Percentiles rank a stretch among this genome's conserved stretches.
Evolutionary conservation across 768 basidiomycete species (phyloP).

Genomic region (Tephrocybe sp.): DNA sequence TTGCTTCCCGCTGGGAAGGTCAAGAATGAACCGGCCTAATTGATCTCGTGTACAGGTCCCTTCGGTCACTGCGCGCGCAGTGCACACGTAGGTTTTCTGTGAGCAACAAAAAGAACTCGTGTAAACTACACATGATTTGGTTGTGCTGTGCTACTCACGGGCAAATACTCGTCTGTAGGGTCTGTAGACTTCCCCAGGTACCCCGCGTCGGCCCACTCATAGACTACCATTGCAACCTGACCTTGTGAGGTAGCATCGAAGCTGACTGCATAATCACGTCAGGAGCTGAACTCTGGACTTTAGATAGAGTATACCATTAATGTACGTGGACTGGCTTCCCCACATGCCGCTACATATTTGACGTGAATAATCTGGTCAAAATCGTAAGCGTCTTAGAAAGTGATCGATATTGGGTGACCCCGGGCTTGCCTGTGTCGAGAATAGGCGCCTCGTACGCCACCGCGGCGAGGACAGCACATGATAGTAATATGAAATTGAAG

Average conservation of each 20-base stretch:
- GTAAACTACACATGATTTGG: too few species aligned
- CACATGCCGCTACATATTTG: conserved; percentile 98
- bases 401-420: conserved; percentile 3
- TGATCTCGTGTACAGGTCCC: conserved; percentile 69
- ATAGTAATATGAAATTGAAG: conserved; percentile 23
- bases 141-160: conserved; percentile 64
- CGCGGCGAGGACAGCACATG: conserved; percentile 33
- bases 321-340: conserved; percentile 73
- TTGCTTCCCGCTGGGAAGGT: conserved; percentile 60
- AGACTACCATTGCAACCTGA: conserved; percentile 91
- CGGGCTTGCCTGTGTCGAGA: conserved; percentile 54
- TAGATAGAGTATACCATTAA: conserved; percentile 65
- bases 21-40: conserved; percentile 89
- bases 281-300: background rate
- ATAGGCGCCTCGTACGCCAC: conserved; percentile 65
- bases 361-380: conserved; percentile 62
- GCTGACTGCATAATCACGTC: conserved; percentile 48
- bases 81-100: conserved; percentile 96
- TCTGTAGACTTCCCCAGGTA: conserved; percentile 79
- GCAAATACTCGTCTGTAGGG: conserved; percentile 49
- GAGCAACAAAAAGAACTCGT: too few species aligned
- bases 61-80: conserved; percentile 69
- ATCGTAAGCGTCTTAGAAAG: conserved; percentile 6
- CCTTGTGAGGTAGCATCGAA: conserved; percentile 81
- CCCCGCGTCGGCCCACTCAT: conserved; percentile 89